Conservation (phyloP, 345 rosid genomes). For the Combretum micranthum region DNA sequence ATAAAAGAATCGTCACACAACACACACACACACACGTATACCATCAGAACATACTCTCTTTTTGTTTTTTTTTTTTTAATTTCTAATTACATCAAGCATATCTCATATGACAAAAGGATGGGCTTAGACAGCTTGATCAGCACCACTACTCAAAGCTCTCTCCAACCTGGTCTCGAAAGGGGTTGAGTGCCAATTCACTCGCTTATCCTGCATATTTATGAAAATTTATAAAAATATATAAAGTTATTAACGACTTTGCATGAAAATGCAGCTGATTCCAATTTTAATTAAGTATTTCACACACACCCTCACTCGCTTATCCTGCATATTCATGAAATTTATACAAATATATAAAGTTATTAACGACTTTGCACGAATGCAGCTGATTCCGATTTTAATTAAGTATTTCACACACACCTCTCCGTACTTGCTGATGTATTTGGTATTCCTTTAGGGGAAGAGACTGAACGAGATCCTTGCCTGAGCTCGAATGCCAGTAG, state of each 20-base stretch:
- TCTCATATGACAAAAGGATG: not conserved
- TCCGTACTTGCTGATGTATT: slow-evolving; percentile 88
- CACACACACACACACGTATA: too few relatives aligned
- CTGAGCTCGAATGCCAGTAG: slow-evolving; percentile 20
- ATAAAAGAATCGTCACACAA: too few relatives aligned
- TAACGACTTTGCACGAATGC: not conserved
- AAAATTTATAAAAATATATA: not conserved
- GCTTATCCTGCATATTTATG: slow-evolving; percentile 66
- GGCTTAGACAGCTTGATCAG: slow-evolving; percentile 4
- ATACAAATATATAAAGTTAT: not conserved
- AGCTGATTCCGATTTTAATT: slow-evolving; percentile 3
- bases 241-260: slow-evolving; percentile 7
- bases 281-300: not conserved
- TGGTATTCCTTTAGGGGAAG: slow-evolving; percentile 81
- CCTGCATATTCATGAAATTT: slow-evolving; percentile 47
- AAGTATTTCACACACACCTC: slow-evolving; percentile 47
- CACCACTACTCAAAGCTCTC: slow-evolving; percentile 61
- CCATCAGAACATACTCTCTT: too few relatives aligned
- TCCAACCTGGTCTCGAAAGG: slow-evolving; percentile 93
- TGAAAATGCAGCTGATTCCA: slow-evolving; percentile 3
- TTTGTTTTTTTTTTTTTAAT: too few relatives aligned
- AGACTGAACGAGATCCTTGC: slow-evolving; percentile 31
- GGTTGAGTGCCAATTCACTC: slow-evolving; percentile 83
- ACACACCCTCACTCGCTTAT: slow-evolving; percentile 73
- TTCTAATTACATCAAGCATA: not conserved